A percentile compares a stretch with the other conserved stretches of the same genome.
Conservation (phyloP, 2,329 filamentous ascomycete genomes). For the Ascosphaera pollenicola region DNA sequence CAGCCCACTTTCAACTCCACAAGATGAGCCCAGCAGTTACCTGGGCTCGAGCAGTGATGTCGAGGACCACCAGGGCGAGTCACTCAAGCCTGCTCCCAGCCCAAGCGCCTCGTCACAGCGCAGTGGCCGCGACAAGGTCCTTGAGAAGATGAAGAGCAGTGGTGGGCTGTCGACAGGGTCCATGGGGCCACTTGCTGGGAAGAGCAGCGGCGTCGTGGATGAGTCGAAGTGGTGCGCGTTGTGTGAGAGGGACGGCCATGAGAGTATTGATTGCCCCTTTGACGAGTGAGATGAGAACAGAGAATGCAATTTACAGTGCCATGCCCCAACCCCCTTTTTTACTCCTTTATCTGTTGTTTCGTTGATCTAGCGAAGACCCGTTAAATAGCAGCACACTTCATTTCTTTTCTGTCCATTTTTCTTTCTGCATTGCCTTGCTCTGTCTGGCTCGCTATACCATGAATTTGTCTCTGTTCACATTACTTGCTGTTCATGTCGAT, state of each 20-base stretch:
- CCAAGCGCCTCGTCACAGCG: constrained; percentile 10
- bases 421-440: too few species aligned
- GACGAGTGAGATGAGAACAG: constrained; percentile 34
- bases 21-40: neutral
- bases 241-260: constrained; percentile 88
- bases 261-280: constrained; percentile 86
- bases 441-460: too few species aligned
- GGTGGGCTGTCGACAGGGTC: constrained; percentile 16
- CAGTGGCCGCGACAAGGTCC: constrained; percentile 19
- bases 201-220: constrained; percentile 57
- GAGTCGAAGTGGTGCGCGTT: constrained; percentile 88
- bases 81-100: neutral
- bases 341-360: neutral
- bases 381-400: too few species aligned
- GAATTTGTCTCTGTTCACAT: too few species aligned
- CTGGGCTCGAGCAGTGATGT: neutral
- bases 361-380: neutral
- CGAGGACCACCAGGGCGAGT: neutral
- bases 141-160: constrained; percentile 22
- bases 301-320: neutral
- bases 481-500: too few species aligned
- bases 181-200: constrained; percentile 48
- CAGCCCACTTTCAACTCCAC: neutral
- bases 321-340: too few species aligned
- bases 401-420: too few species aligned